Conservation (phyloP, 495 filamentous ascomycete genomes). For the Aspergillus taichungensis region DNA sequence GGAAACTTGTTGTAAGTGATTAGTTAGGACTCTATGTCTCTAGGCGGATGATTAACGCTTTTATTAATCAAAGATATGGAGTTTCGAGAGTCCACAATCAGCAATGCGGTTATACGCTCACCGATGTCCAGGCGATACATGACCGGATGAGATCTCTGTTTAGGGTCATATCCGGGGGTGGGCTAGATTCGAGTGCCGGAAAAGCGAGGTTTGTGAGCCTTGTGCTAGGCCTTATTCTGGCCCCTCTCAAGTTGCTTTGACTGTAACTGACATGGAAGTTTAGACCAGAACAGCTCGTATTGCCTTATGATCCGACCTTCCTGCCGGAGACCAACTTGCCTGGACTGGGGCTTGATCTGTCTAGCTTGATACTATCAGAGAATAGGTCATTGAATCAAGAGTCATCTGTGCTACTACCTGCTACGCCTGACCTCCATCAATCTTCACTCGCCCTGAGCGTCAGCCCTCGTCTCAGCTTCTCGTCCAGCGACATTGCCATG, state of each 20-base stretch:
- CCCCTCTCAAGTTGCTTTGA: neutral
- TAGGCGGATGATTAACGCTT: too few relatives aligned
- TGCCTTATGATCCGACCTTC: conserved; percentile 83
- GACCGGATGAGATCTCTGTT: conserved; percentile 60
- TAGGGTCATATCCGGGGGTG: conserved; percentile 42
- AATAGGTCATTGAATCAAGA: conserved; percentile 11
- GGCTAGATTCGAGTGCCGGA: conserved; percentile 62
- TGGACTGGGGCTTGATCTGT: conserved; percentile 48
- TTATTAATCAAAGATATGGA: too few relatives aligned
- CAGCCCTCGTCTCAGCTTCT: conserved; percentile 24
- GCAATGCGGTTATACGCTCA: conserved; percentile 77
- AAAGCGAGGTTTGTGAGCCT: conserved; percentile 53
- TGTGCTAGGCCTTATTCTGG: neutral
- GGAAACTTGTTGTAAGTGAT: conserved; percentile 67
- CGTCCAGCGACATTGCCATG: conserved; percentile 20
- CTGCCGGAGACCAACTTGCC: conserved; percentile 56
- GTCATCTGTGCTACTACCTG: conserved; percentile 15
- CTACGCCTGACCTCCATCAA: conserved; percentile 22
- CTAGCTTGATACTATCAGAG: conserved; percentile 8
- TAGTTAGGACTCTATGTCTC: too few relatives aligned
- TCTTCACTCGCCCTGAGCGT: conserved; percentile 19
- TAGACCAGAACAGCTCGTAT: conserved; percentile 71
- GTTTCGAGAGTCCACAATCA: conserved; percentile 76
- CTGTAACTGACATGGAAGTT: conserved; percentile 3
- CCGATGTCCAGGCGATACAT: conserved; percentile 70